Evolutionary conservation across 208 protist species (phyloP).

Genomic region (Trypanosomatidae sp.): DNA sequence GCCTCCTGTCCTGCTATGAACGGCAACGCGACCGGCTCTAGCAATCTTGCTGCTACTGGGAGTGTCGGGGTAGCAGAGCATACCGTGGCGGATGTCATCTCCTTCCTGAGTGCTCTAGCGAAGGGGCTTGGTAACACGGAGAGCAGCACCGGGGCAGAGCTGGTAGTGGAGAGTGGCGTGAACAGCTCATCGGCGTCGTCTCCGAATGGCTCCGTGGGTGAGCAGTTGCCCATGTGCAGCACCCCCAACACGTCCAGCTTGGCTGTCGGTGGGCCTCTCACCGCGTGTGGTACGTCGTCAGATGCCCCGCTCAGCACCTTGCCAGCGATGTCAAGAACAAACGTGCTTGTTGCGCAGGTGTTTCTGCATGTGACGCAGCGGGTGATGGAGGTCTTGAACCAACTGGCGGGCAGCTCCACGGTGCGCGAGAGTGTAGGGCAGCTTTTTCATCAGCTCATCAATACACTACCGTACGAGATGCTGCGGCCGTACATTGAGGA

Average conservation of each 20-base stretch:
- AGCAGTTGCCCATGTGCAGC: neutral
- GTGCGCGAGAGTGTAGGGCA: conserved; percentile 59
- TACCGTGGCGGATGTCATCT: conserved; percentile 48
- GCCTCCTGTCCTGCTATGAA: conserved; percentile 5
- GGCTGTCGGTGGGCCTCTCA: neutral
- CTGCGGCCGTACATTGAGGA: conserved; percentile 38
- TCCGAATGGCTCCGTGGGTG: neutral
- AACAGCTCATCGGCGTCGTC: neutral
- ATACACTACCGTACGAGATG: conserved; percentile 54
- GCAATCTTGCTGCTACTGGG: neutral
- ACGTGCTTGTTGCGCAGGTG: conserved; percentile 23
- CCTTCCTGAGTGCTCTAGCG: conserved; percentile 49
- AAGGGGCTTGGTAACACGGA: conserved; percentile 33
- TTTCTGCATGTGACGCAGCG: conserved; percentile 46
- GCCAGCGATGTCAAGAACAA: conserved; percentile 4
- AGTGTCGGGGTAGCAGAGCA: conserved; percentile 11
- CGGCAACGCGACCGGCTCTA: neutral
- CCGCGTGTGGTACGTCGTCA: neutral
- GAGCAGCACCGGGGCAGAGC: neutral
- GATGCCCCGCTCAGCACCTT: neutral
- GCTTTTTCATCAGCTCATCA: conserved; percentile 67
- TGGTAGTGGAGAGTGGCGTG: neutral
- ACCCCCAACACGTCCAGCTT: conserved; percentile 8
- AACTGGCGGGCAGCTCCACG: conserved; percentile 30
- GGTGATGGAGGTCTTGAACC: conserved; percentile 36